phyloP scores from a whole-genome alignment of 1,139 yeast species.

The Arxiozyma bovina region DNA sequence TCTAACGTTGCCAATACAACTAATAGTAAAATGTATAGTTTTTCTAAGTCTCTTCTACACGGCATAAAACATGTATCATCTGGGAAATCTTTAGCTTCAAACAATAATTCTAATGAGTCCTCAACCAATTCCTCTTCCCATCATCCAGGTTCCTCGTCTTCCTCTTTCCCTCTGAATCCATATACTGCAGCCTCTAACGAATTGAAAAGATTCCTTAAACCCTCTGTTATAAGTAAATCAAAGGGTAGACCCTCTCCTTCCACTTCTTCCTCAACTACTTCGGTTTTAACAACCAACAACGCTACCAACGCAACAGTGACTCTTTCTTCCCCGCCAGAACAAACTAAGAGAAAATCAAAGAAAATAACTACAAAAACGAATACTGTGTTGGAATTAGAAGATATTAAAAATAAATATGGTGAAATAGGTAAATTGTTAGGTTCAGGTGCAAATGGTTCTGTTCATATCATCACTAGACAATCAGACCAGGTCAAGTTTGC shows the following conservation, averaged over 20 bases:
- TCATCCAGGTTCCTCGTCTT: background rate
- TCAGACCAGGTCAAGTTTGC: conserved; percentile 81
- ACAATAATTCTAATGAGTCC: background rate
- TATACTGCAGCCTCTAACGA: conserved; percentile 30
- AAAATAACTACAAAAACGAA: background rate
- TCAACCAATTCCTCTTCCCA: background rate
- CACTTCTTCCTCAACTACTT: background rate
- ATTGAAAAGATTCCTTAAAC: conserved; percentile 52
- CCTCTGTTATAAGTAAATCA: conserved; percentile 12
- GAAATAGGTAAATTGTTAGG: conserved; percentile 84
- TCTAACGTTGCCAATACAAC: background rate
- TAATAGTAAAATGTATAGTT: background rate
- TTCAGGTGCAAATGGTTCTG: conserved; percentile 97
- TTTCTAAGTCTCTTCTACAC: background rate
- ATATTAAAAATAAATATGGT: conserved; percentile 50
- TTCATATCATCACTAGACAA: conserved; percentile 67
- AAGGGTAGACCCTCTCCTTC: background rate
- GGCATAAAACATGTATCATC: background rate
- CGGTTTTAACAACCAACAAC: background rate
- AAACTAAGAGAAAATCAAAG: background rate
- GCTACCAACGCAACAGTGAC: background rate
- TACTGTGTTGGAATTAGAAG: background rate
- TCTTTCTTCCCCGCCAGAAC: background rate
- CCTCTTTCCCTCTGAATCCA: background rate
- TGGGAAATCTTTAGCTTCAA: background rate